Evolutionary conservation across 2,329 filamentous ascomycete genomes (phyloP), one percentile per base, ranked within the genome.

Genomic region (Apiospora rasikravindrae): DNA sequence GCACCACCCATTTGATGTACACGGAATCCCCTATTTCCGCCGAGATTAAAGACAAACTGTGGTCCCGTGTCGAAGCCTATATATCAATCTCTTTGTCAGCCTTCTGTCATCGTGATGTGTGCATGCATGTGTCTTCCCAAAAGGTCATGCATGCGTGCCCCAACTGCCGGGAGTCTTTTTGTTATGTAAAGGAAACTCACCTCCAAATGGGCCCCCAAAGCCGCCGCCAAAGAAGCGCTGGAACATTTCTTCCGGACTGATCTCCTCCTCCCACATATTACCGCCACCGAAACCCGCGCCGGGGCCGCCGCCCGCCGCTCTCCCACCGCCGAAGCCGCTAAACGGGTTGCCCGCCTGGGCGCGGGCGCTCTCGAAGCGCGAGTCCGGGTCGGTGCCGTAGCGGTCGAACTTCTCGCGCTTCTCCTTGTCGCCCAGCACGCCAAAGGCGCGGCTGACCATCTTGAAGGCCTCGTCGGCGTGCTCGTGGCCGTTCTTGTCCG

Each of bases 401-500:
- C 90, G 90, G 83, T 99, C 96, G 81, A 88, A 99, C 82, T 93
- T 94, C 22, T 92, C 88, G 80, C 94, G 93, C 90, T 98, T 98
- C 75, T 98, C 96, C 79, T 94, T 89, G 82, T 99, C 96, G 74
- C 94, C 96, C 68, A 99, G 86, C 70, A 98, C 91, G 77, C 97
- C 93, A 82, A 99, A 99, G 22, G 96, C 96, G 77, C 94, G 89
- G 79, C 94, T 93, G 33, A 99, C 95, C 93, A 98, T 93, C 87
- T 99, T 99, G 86, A 99, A 99, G 44, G 96, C 96, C 85, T 99
- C 96, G 81, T 98, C 96, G 71, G 96, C 96, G 73, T 97, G 91
- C 49, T 96, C 92, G 82, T 98, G 95, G 69, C 95, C 95, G 87
- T 99, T 99, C 87, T 99, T 99, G 87, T 99, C 96, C 75, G 96